Percentiles rank a stretch among this genome's conserved stretches.
These are phyloP conservation scores for Cyberlindnera maclurae DNA, from an alignment of 805 yeast species.

Conservation along the genomic window DNA sequence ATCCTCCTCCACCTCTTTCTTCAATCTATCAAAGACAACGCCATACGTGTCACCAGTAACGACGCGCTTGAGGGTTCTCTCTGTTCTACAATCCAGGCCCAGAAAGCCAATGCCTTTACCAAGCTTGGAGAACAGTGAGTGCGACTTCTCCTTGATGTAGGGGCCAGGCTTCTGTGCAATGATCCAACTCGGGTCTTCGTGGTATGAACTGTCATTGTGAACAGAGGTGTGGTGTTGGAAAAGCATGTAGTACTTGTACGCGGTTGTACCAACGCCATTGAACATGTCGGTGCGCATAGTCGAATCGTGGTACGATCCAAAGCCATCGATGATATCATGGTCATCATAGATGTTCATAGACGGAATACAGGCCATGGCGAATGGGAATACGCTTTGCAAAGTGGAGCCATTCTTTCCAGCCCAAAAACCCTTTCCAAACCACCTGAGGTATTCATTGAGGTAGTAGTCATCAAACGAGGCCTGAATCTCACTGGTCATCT, in stretches of 20 bases:
- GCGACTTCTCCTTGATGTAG: constrained; percentile 57
- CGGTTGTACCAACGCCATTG: constrained; percentile 63
- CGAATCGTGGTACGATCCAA: constrained; percentile 73
- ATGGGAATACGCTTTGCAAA: constrained; percentile 59
- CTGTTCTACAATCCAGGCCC: constrained; percentile 92
- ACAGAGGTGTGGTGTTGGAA: constrained; percentile 80
- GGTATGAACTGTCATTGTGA: constrained; percentile 33
- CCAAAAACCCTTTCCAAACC: constrained; percentile 94
- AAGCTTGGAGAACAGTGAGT: constrained; percentile 63
- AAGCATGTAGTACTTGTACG: constrained; percentile 80
- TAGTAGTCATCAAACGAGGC: constrained; percentile 60
- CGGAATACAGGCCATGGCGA: constrained; percentile 79
- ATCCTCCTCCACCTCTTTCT: constrained; percentile 42
- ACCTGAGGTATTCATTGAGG: constrained; percentile 63
- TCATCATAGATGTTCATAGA: constrained; percentile 84
- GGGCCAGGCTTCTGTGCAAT: constrained; percentile 54
- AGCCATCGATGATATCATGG: constrained; percentile 96
- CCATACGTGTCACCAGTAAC: constrained; percentile 51
- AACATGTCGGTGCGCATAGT: constrained; percentile 73
- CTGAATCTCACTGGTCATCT: constrained; percentile 40
- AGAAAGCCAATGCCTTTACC: constrained; percentile 67
- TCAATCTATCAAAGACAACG: constrained; percentile 51
- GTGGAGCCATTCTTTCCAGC: constrained; percentile 59
- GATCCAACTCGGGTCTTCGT: constrained; percentile 52
- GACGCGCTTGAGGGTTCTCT: constrained; percentile 59